A percentile compares a stretch with the other conserved stretches of the same genome.
Evolutionary conservation across 495 filamentous ascomycete species (phyloP).

Genomic region (Aspergillus hancockii): DNA sequence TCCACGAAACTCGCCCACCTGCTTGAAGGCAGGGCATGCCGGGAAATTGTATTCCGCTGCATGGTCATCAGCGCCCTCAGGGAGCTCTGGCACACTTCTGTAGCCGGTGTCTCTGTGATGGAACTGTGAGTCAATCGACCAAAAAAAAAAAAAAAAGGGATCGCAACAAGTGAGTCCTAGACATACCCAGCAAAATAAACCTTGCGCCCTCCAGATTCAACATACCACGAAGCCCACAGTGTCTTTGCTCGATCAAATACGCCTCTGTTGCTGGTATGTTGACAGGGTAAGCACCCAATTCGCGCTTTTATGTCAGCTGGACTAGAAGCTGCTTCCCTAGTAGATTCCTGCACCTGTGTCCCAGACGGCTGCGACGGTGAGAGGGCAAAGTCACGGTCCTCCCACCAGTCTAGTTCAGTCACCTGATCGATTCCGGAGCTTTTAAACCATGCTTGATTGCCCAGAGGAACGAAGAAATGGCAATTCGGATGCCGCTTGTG

Average conservation of each 20-base stretch:
- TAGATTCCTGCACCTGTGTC: conserved; percentile 26
- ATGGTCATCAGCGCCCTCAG: conserved; percentile 72
- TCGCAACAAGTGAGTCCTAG: background rate
- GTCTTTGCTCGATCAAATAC: conserved; percentile 70
- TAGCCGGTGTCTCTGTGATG: conserved; percentile 70
- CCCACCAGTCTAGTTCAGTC: conserved; percentile 97
- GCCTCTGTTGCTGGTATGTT: conserved; percentile 75
- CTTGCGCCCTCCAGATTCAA: conserved; percentile 64
- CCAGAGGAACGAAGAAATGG: conserved; percentile 86
- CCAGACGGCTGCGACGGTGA: conserved; percentile 34
- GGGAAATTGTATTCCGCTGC: conserved; percentile 69
- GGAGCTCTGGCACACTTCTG: conserved; percentile 69
- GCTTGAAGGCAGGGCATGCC: conserved; percentile 79
- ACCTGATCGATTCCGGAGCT: conserved; percentile 66
- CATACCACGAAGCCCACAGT: conserved; percentile 85
- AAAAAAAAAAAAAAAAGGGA: background rate
- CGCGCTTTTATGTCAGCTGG: conserved; percentile 63
- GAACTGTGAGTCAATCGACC: conserved; percentile 11
- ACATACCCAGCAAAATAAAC: conserved; percentile 49
- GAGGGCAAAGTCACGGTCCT: conserved; percentile 71
- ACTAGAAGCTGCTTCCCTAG: conserved; percentile 29
- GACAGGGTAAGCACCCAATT: conserved; percentile 81
- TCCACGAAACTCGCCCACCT: conserved; percentile 80
- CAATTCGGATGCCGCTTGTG: conserved; percentile 71
- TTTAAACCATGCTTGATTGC: conserved; percentile 86